These are phyloP conservation scores for Entelexis sorbosivorans DNA, from an alignment of 1,139 yeast species.

Conservation along the genomic window DNA sequence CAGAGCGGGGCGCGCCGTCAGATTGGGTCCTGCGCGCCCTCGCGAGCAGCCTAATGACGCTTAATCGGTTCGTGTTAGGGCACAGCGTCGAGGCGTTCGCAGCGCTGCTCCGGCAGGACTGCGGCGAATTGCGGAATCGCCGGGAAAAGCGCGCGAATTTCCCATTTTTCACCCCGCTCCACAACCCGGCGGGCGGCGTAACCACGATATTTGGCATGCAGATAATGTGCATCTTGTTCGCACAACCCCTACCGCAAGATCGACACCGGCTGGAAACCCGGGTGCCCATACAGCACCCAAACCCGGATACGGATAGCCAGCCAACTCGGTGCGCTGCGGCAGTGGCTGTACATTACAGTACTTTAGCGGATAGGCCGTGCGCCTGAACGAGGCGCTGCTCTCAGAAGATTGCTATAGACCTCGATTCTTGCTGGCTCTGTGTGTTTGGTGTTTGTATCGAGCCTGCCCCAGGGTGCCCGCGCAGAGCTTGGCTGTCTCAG, in stretches of 20 bases:
- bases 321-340: background rate
- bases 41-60: too few relatives aligned
- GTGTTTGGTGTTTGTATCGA: background rate
- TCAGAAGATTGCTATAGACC: background rate
- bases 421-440: too few relatives aligned
- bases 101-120: background rate
- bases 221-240: background rate
- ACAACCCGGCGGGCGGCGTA: conserved; percentile 1
- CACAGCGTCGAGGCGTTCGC: background rate
- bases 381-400: background rate
- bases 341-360: background rate
- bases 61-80: too few relatives aligned
- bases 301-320: conserved; percentile 4
- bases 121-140: background rate
- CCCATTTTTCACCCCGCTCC: background rate
- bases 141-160: background rate
- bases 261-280: background rate
- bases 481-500: background rate
- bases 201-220: conserved; percentile 7
- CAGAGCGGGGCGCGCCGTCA: conserved; percentile 1
- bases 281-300: background rate
- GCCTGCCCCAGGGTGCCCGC: too few relatives aligned
- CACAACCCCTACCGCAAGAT: background rate
- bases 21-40: too few relatives aligned
- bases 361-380: background rate